Evolutionary conservation across 2,329 filamentous ascomycete species (phyloP), one percentile per base, ranked within the genome.

Genomic region (Botryotinia calthae): DNA sequence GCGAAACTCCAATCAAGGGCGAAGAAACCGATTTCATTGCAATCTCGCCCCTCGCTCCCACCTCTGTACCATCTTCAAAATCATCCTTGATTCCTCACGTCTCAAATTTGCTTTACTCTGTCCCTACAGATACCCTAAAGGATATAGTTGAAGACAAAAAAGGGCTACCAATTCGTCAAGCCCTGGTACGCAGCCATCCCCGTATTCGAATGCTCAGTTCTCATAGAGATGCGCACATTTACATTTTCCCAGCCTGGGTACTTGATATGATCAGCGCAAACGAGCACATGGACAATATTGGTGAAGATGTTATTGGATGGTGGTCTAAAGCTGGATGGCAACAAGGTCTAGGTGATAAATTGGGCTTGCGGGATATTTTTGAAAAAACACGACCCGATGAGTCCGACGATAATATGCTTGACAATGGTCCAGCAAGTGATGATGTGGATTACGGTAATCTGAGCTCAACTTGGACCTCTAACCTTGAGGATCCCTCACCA

Each of bases 311-410:
- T 9, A 85, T 98, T 25, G 94, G 95, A 10, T 97, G 93, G 92
- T 97, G 95, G 94, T 93, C 95, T 48, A 98, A 98, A 81, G 90
- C 95, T 0, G 90, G 90, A 71, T 99, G 96, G 96, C 95, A 98
- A 82, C 85, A 88, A 4, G 93, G 93, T 0, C 85, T 98, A 4
- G 89, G 88, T 0, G 89, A 92, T 69, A 98, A 97, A 82, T 86
- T 98, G 12, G 88, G 90, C 1, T 84, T 97, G 70, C 84, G 88
- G 67, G 86, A 91, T 62, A 87, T 95, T 6, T 85, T 96, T 67
- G 85, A 87, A 22, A 84, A 80, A 73, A 81, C 81, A 70, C 76
- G 81, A 14, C 79, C 82, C 1, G 82, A 82, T 22, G 81, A 83
- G n/a, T 83, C 83, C 56, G 78, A 80, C 59, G 79, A 79, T 44